Base-by-base conservation (phyloP, 2,329 filamentous ascomycete species). In the Fusarium robinianum region DNA sequence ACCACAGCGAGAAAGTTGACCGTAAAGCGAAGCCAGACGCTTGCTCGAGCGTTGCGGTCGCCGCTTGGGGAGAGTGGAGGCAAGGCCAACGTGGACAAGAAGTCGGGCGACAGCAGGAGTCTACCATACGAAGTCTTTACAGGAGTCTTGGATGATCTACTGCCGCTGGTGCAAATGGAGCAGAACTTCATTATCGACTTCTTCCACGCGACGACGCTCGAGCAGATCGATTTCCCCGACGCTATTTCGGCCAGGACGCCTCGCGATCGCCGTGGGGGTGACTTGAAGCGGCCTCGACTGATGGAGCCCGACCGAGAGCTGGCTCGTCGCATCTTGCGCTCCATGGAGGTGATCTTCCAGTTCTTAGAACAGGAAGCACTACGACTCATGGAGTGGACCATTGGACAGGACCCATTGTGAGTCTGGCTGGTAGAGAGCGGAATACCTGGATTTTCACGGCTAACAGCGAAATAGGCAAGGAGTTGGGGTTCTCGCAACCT, bases 131-230 rank as follows among this genome's bases (percentile, higher is more conserved):
- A 96, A 67, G 83, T 89, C 3, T 96, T 97, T 67, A 77, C 82
- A 1, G 84, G 84, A 24, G 83, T 89, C 9, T 71, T 96, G 49
- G 87, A 94, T 44, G 90, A 96, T 60, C 81, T 94, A 53, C 72
- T 91, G 30, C 88, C 87, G 5, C 77, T 95, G 42, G 84, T 96
- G 46, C 85, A 90, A 57, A 91, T 92, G 66, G 94, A 99, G 69
- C 92, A 99, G 66, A 97, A 96, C 64, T 99, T 97, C 64, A 77
- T 96, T 34, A 84, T 96, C n/a, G 90, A 95, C 58, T 94, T 96
- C 67, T 97, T 97, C 78, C 92, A 97, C 60, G 83, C 94, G 17
- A 88, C 87, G n/a, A 95, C 90, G 2, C 76, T 92, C 18, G 85
- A 90, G 60, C 85, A 83, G 23, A 71, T 80, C 11, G 91, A 96